Conservation (phyloP, 23 red algal genomes). For the Agarophyton chilense region DNA sequence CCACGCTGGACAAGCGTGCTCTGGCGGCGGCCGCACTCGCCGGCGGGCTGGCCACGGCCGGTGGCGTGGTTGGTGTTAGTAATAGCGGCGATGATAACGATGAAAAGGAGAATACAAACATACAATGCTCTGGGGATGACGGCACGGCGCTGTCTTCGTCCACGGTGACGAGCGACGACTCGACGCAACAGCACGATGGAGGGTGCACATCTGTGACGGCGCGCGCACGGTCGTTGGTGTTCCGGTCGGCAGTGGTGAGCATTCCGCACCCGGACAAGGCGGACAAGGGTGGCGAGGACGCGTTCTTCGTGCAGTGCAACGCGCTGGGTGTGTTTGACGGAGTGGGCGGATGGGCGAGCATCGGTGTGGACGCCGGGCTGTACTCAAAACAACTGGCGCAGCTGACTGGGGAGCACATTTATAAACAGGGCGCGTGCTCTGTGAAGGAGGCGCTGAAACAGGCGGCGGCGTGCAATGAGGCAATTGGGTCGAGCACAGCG, state of each 20-base stretch:
- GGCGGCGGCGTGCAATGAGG: slow-evolving; percentile 25
- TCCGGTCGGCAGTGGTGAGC: slow-evolving; percentile 12
- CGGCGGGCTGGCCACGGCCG: background rate
- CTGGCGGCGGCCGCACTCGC: background rate
- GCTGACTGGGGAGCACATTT: slow-evolving; percentile 26
- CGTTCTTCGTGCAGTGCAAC: slow-evolving; percentile 75
- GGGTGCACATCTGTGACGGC: no score
- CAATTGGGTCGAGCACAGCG: slow-evolving; percentile 70
- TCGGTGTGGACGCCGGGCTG: slow-evolving; percentile 84
- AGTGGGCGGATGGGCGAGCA: slow-evolving; percentile 77
- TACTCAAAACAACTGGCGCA: slow-evolving; percentile 83
- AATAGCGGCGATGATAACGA: no score
- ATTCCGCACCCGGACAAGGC: slow-evolving; percentile 64
- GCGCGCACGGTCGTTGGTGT: slow-evolving; percentile 8
- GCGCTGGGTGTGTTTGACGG: slow-evolving; percentile 98
- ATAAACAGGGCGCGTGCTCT: slow-evolving; percentile 4
- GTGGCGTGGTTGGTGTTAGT: no score
- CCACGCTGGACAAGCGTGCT: background rate
- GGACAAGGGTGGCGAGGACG: slow-evolving; percentile 89
- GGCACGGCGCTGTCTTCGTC: no score
- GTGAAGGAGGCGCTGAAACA: slow-evolving; percentile 62
- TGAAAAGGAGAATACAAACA: no score
- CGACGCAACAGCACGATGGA: no score
- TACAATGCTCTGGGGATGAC: no score
- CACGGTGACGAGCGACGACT: slow-evolving; percentile 31